Evolutionary conservation across 2,329 filamentous ascomycete genomes (phyloP).

Genomic region (Fusarium sp.): DNA sequence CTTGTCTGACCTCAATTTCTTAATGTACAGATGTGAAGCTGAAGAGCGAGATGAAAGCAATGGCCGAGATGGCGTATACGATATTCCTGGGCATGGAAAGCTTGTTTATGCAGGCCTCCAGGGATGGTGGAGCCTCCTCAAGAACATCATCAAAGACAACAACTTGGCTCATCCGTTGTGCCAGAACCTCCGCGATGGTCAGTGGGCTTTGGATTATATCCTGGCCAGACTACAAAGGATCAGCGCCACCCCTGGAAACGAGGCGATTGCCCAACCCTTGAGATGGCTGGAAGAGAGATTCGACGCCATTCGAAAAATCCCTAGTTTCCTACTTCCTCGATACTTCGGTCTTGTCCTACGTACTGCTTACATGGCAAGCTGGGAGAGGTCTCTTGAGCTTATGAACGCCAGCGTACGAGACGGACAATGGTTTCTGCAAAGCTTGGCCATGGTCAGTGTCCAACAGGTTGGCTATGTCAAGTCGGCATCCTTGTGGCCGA

Average conservation of each 20-base stretch:
- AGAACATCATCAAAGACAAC: slow-evolving; percentile 86
- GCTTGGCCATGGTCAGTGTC: slow-evolving; percentile 88
- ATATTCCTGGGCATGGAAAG: slow-evolving; percentile 83
- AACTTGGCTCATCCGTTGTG: slow-evolving; percentile 93
- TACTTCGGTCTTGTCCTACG: slow-evolving; percentile 93
- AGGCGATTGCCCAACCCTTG: slow-evolving; percentile 71
- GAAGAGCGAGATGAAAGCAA: slow-evolving; percentile 84
- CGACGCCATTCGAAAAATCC: slow-evolving; percentile 84
- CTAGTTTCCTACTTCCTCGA: slow-evolving; percentile 88
- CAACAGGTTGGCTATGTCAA: slow-evolving; percentile 91
- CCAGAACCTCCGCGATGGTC: slow-evolving; percentile 88
- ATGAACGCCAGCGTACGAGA: slow-evolving; percentile 81
- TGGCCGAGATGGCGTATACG: slow-evolving; percentile 87
- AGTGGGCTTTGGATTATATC: slow-evolving; percentile 93
- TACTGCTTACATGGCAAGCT: slow-evolving; percentile 86
- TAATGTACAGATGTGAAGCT: slow-evolving; percentile 90
- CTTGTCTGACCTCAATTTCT: slow-evolving; percentile 87
- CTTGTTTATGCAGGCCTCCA: slow-evolving; percentile 97
- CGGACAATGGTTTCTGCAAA: slow-evolving; percentile 90
- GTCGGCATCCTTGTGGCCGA: slow-evolving; percentile 90
- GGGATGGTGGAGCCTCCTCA: slow-evolving; percentile 95
- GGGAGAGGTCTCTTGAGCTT: slow-evolving; percentile 79
- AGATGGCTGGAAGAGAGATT: slow-evolving; percentile 87
- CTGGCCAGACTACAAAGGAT: slow-evolving; percentile 80
- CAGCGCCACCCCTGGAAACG: slow-evolving; percentile 70